These are phyloP conservation scores for Leccinum fallax DNA, from an alignment of 1,284 basidiomycete genomes.

Conservation along the genomic window DNA sequence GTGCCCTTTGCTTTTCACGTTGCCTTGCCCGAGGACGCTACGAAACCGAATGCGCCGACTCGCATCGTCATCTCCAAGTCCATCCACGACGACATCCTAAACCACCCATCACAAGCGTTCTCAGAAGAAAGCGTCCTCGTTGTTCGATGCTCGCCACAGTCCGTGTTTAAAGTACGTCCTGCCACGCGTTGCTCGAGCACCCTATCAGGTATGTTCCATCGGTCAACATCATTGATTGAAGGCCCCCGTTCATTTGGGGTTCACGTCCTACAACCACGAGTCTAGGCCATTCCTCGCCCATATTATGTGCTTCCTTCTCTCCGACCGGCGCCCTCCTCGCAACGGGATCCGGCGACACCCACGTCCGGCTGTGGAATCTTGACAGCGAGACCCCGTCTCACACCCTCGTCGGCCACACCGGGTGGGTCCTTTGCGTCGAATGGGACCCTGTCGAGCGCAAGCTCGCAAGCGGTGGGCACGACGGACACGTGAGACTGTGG, in stretches of 20 bases:
- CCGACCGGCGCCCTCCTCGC: conserved; percentile 90
- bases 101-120: conserved; percentile 53
- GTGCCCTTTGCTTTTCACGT: conserved; percentile 93
- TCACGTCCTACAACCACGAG: conserved; percentile 9
- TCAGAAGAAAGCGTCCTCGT: conserved; percentile 85
- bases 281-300: conserved; percentile 88
- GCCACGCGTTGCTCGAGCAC: conserved; percentile 94
- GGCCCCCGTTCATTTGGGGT: conserved; percentile 1
- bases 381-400: conserved; percentile 92
- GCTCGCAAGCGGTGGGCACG: too few relatives aligned
- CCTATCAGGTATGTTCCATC: conserved; percentile 63
- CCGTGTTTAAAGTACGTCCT: conserved; percentile 92
- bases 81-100: conserved; percentile 77
- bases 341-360: conserved; percentile 95
- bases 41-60: conserved; percentile 38
- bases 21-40: conserved; percentile 58
- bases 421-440: too few relatives aligned
- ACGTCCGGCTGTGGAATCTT: conserved; percentile 93
- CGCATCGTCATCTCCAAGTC: conserved; percentile 48
- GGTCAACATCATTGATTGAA: conserved; percentile 1
- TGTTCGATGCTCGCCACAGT: conserved; percentile 90
- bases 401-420: conserved; percentile 52
- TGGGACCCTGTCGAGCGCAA: too few relatives aligned
- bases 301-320: conserved; percentile 94
- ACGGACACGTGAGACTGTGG: too few relatives aligned